phyloP scores from a whole-genome alignment of 176 grass and related monocot genomes.

The Raddia distichophylla region DNA sequence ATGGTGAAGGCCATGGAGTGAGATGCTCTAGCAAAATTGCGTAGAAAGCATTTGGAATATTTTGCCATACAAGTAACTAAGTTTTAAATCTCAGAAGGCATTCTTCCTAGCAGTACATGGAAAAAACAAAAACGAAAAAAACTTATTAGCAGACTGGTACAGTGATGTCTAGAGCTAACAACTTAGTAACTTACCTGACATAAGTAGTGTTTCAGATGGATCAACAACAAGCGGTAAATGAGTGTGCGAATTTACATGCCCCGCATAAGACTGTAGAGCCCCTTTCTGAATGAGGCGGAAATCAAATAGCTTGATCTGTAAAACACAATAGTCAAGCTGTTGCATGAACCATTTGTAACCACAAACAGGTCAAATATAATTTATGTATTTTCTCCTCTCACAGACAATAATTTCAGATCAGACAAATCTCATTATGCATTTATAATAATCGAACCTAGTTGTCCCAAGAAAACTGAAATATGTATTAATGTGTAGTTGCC shows the following conservation, averaged over 20 bases:
- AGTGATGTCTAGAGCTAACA: constrained; percentile 21
- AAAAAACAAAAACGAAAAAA: constrained; percentile 8
- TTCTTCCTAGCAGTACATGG: constrained; percentile 1
- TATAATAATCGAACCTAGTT: constrained; percentile 18
- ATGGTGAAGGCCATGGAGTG: neutral
- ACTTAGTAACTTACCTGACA: constrained; percentile 63
- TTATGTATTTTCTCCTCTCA: constrained; percentile 4
- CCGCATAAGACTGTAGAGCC: constrained; percentile 75
- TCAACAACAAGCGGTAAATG: constrained; percentile 72
- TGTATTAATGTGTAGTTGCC: neutral
- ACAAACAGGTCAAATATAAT: constrained; percentile 2
- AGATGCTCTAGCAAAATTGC: neutral
- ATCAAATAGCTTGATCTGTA: constrained; percentile 94
- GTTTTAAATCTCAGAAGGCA: constrained; percentile 13
- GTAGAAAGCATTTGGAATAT: constrained; percentile 4
- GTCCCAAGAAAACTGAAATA: neutral
- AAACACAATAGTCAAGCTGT: constrained; percentile 21
- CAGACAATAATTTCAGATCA: neutral
- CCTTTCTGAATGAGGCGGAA: constrained; percentile 69
- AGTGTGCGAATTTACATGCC: constrained; percentile 82
- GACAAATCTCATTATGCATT: constrained; percentile 8
- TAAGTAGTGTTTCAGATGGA: constrained; percentile 86
- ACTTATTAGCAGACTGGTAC: neutral
- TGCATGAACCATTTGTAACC: constrained; percentile 29
- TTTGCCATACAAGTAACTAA: neutral